Conservation (phyloP, 805 yeast genomes). For the Starmera dryadoides region DNA sequence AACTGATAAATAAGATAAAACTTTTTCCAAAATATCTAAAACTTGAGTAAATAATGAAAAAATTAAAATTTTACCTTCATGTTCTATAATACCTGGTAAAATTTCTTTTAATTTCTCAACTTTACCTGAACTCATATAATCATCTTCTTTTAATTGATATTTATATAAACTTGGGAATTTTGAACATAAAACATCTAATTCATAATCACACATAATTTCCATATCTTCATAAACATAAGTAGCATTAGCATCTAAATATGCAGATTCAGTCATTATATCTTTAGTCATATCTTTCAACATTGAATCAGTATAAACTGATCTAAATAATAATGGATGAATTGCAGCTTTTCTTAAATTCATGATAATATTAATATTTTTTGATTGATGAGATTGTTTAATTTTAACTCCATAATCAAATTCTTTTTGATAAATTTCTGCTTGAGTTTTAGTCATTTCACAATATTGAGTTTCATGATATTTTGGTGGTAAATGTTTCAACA, state of each 20-base stretch:
- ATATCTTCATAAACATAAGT: slow-evolving; percentile 84
- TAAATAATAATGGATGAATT: slow-evolving; percentile 81
- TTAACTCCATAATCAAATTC: slow-evolving; percentile 39
- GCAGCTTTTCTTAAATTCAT: slow-evolving; percentile 92
- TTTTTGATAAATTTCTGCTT: slow-evolving; percentile 50
- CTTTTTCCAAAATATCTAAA: slow-evolving; percentile 78
- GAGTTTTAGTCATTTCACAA: slow-evolving; percentile 56
- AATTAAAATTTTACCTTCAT: slow-evolving; percentile 63
- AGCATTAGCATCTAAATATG: slow-evolving; percentile 65
- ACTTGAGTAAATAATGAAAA: slow-evolving; percentile 93
- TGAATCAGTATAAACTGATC: slow-evolving; percentile 53
- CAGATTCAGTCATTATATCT: slow-evolving; percentile 74
- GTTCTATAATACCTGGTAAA: slow-evolving; percentile 45
- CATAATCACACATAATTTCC: slow-evolving; percentile 92
- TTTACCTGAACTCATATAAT: slow-evolving; percentile 72
- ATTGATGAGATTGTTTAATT: slow-evolving; percentile 15
- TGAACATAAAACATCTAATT: slow-evolving; percentile 66
- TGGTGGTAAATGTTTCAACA: slow-evolving; percentile 78
- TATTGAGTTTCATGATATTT: slow-evolving; percentile 57
- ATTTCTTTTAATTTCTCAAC: slow-evolving; percentile 48
- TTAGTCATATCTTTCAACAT: slow-evolving; percentile 60
- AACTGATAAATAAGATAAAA: slow-evolving; percentile 54
- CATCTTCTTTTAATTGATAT: slow-evolving; percentile 45
- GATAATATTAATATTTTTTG: slow-evolving; percentile 58
- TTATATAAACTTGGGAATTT: slow-evolving; percentile 64